Conservation (phyloP, 345 rosid species). For the Eucalyptus regnans region DNA sequence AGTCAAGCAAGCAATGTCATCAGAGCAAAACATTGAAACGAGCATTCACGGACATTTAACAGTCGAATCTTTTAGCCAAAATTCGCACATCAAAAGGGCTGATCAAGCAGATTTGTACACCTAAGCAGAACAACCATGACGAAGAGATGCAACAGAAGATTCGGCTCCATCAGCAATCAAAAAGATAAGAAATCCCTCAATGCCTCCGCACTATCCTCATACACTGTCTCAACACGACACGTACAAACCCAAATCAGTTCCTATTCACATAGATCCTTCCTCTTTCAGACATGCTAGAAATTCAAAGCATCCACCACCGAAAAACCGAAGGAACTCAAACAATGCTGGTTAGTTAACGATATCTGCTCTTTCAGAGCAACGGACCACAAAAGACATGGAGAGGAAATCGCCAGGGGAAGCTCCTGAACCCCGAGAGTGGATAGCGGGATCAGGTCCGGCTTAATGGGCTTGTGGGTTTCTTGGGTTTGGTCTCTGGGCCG, state of each 20-base stretch:
- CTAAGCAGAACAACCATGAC: background rate
- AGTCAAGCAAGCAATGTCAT: too few species aligned
- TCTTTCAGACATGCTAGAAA: too few species aligned
- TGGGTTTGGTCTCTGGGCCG: too few species aligned
- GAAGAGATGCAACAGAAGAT: background rate
- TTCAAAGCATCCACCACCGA: too few species aligned
- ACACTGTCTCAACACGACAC: background rate
- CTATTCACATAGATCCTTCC: too few species aligned
- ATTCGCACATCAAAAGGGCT: too few species aligned
- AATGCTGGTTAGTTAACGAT: background rate
- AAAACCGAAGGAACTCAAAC: background rate
- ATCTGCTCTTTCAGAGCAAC: background rate
- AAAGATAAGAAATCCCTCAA: background rate
- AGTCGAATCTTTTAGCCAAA: too few species aligned
- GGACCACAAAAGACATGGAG: background rate
- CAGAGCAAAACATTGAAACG: rapidly evolving
- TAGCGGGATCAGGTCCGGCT: too few species aligned
- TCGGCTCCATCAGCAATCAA: too few species aligned
- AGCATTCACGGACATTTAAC: too few species aligned
- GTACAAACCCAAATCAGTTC: background rate
- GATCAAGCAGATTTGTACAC: background rate
- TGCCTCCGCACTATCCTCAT: background rate
- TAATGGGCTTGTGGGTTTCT: too few species aligned
- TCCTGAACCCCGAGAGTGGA: too few species aligned
- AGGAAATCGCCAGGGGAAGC: background rate